Percentiles rank a stretch among this genome's conserved stretches.
Evolutionary conservation across 768 basidiomycete genomes (phyloP).

Genomic region (Boletus reticulatus): DNA sequence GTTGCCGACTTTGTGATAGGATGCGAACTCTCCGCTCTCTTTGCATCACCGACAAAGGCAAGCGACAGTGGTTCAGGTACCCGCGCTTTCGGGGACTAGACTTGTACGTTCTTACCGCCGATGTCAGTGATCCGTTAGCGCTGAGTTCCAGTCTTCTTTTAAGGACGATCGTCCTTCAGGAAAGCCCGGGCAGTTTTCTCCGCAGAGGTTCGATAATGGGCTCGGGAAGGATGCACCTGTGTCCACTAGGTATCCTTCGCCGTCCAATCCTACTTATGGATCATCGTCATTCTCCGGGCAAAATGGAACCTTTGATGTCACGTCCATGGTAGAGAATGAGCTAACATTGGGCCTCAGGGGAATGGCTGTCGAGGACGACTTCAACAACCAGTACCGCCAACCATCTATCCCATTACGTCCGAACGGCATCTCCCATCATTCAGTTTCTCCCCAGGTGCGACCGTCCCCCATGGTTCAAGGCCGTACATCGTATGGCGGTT

Average conservation of each 20-base stretch:
- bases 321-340: constrained; percentile 49
- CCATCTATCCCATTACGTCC: constrained; percentile 28
- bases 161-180: constrained; percentile 48
- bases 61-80: constrained; percentile 35
- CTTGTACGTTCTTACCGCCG: constrained; percentile 32
- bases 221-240: constrained; percentile 40
- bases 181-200: constrained; percentile 51
- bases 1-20: constrained; percentile 33
- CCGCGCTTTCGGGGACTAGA: constrained; percentile 39
- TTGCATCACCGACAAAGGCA: constrained; percentile 50
- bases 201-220: constrained; percentile 50
- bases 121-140: constrained; percentile 13
- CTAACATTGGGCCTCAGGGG: constrained; percentile 58
- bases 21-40: constrained; percentile 39
- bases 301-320: constrained; percentile 37
- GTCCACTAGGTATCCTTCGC: constrained; percentile 45
- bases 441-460: constrained; percentile 39
- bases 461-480: constrained; percentile 44
- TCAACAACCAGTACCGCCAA: constrained; percentile 39
- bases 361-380: constrained; percentile 59
- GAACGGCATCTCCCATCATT: constrained; percentile 29
- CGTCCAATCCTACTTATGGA: constrained; percentile 39
- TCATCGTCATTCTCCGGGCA: constrained; percentile 30
- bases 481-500: constrained; percentile 47
- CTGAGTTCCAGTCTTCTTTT: constrained; percentile 15